These are phyloP conservation scores for Eucalyptus coolabah DNA, from an alignment of 345 rosid species.

Conservation along the genomic window DNA sequence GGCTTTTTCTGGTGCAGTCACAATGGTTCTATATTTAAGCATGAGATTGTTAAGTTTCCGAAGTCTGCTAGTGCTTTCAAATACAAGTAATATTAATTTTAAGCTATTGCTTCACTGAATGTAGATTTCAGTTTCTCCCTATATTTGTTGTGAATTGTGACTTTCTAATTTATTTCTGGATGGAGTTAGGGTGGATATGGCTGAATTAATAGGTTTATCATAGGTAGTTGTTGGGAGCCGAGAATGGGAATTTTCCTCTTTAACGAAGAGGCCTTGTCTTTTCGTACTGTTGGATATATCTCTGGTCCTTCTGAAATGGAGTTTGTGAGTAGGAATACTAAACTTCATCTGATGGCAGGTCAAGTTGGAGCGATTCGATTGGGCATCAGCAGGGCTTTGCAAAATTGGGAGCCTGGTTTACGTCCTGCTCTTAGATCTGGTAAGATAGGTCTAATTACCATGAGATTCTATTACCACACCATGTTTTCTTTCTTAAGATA, in stretches of 20 bases:
- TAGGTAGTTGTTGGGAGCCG: not conserved
- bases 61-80: not conserved
- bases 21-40: not conserved
- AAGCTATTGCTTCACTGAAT: not conserved
- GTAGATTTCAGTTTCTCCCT: not conserved
- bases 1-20: not conserved
- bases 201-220: not conserved
- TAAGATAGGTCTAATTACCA: slow-evolving; percentile 1
- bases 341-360: slow-evolving; percentile 31
- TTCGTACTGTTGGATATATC: not conserved
- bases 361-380: slow-evolving; percentile 92
- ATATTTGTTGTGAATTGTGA: not conserved
- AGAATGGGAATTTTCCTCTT: not conserved
- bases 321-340: not conserved
- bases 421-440: slow-evolving; percentile 76
- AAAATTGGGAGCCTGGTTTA: slow-evolving; percentile 90
- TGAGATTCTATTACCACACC: not conserved
- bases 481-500: not conserved
- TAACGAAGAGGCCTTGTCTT: not conserved
- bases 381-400: slow-evolving; percentile 90
- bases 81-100: not conserved
- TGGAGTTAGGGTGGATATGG: not conserved
- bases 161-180: not conserved
- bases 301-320: not conserved
- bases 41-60: not conserved